Evolutionary conservation across 768 basidiomycete genomes (phyloP), one percentile per base, ranked within the genome.

Genomic region (Boletus patriciae): DNA sequence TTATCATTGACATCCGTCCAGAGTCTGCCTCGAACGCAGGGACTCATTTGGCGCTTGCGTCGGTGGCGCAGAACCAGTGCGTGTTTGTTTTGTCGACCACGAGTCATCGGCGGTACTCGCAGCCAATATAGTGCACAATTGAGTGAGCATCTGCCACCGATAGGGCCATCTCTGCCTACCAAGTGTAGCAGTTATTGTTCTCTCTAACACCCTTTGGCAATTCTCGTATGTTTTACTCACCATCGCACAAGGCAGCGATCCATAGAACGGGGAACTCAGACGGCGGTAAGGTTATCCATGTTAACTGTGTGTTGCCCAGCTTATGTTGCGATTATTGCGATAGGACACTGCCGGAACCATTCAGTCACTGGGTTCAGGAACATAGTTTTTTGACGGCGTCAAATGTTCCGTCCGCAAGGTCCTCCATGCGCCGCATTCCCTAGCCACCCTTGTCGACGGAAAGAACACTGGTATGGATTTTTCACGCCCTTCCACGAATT

Each of bases 191-290:
- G 58, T 57, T 61, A 64, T 57, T 61, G 56, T 62, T 61, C 48
- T 51, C 47, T 41, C 31, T 27, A 12, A 61, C 64, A 49, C 34
- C 46, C 34, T 67, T 57, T 54, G 59, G 64, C 62, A 66, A 54
- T 25, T 70, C 63, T 62, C 60, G 59, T 67, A 72, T 64, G 59
- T 65, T 58, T 65, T 61, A 64, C 61, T 57, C 52, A n/a, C 27
- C 52, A 55, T 61, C 56, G 53, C 58, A 59, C 56, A 48, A 52
- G 54, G 57, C 54, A 9, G 38, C 52, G 18, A 37, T 45, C 21
- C 12, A 46, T 43, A 4, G 27, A n/a, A 49, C 4, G 38, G 31
- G 25, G 36, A 42, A 44, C 18, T 46, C 16, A 5, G 43, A 27
- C 16, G 34, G 52, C 41, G 54, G 67, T 63, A 55, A 58, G 48